Percentiles rank a stretch among this genome's conserved stretches.
phyloP scores from a whole-genome alignment of 768 basidiomycete genomes.

The Boletus tomentosulus region DNA sequence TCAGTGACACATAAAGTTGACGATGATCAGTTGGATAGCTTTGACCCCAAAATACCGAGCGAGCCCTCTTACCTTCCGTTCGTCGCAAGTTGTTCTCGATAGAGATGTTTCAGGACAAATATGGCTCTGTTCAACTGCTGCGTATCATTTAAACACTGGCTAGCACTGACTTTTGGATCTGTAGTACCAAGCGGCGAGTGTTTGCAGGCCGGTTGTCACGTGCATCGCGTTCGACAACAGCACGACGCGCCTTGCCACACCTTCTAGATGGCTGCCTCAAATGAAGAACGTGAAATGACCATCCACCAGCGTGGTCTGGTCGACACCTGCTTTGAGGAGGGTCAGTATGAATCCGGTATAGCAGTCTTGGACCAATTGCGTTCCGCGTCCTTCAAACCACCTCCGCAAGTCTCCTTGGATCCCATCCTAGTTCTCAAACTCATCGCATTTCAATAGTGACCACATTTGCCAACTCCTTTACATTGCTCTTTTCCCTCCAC shows the following conservation, averaged over 20 bases:
- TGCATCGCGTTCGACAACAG: slow-evolving; percentile 15
- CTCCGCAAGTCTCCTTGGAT: slow-evolving; percentile 41
- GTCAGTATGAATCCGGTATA: slow-evolving; percentile 69
- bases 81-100: background rate
- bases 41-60: slow-evolving; percentile 5
- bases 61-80: background rate
- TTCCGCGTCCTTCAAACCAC: slow-evolving; percentile 52
- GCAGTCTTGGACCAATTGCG: slow-evolving; percentile 59
- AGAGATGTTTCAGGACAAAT: background rate
- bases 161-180: background rate
- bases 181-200: background rate
- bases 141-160: background rate
- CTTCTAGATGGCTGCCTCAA: slow-evolving; percentile 9
- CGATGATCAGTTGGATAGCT: slow-evolving; percentile 6
- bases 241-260: background rate
- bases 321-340: slow-evolving; percentile 73
- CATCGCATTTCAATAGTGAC: slow-evolving; percentile 35
- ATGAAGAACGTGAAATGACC: slow-evolving; percentile 42
- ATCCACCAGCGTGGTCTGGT: slow-evolving; percentile 52
- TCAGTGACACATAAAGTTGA: slow-evolving; percentile 4
- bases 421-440: slow-evolving; percentile 8
- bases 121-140: background rate
- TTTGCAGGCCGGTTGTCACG: slow-evolving; percentile 10
- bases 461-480: slow-evolving; percentile 68
- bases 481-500: slow-evolving; percentile 61